Conservation (phyloP, 2,329 filamentous ascomycete genomes). For the Daldinia sp. region DNA sequence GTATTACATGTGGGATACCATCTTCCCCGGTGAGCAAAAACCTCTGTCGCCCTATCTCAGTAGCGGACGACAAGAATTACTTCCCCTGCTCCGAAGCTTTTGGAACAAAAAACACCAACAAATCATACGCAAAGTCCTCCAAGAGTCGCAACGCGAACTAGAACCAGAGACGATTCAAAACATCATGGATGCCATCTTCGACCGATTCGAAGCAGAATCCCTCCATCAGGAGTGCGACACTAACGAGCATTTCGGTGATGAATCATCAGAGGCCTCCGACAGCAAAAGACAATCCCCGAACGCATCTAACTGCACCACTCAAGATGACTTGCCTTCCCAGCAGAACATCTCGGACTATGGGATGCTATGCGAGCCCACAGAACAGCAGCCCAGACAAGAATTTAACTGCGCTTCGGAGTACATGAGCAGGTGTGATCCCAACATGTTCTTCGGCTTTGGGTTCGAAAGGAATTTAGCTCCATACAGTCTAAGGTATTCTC, state of each 20-base stretch:
- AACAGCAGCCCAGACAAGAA: not conserved
- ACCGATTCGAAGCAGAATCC: slow-evolving; percentile 15
- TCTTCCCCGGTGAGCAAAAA: slow-evolving; percentile 33
- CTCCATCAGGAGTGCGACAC: not conserved
- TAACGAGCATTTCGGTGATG: not conserved
- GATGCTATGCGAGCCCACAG: not conserved
- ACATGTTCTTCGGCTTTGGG: not conserved
- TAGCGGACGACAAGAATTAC: not conserved
- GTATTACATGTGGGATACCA: slow-evolving; percentile 2
- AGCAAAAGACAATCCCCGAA: not conserved
- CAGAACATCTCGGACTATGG: not conserved
- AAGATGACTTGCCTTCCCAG: no score
- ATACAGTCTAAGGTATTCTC: not conserved
- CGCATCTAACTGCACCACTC: not conserved
- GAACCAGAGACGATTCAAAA: not conserved
- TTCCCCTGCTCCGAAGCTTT: slow-evolving; percentile 25
- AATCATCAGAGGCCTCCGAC: not conserved
- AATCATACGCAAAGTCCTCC: slow-evolving; percentile 9
- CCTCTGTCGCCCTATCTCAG: slow-evolving; percentile 25
- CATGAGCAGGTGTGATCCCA: not conserved
- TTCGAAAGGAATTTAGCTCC: not conserved
- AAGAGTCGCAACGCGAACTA: not conserved
- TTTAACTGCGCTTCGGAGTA: not conserved
- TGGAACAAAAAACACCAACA: slow-evolving; percentile 14
- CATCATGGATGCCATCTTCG: not conserved